These are phyloP conservation scores for Alternaria ventricosa DNA, from an alignment of 2,329 filamentous ascomycete genomes.

Conservation along the genomic window DNA sequence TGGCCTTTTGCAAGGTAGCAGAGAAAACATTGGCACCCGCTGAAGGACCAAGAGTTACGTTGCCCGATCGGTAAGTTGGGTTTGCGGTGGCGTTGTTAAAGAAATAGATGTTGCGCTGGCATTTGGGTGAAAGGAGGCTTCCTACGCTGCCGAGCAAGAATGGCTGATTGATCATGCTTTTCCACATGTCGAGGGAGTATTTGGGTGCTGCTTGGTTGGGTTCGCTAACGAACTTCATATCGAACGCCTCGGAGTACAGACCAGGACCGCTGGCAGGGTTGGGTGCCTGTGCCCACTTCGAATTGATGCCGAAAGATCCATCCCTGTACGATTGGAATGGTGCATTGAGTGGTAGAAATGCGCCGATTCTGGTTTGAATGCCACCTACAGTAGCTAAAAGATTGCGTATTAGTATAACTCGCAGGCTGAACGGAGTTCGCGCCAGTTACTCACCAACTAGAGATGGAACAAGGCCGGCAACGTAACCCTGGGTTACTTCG, in stretches of 20 bases:
- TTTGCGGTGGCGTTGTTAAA: conserved; percentile 15
- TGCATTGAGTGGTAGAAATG: conserved; percentile 6
- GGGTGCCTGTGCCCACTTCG: conserved; percentile 11
- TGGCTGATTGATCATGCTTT: conserved; percentile 15
- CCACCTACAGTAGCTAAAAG: conserved; percentile 8
- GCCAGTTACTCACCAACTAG: background rate
- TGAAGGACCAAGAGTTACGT: conserved; percentile 14
- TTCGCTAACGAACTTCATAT: conserved; percentile 14
- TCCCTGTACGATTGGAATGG: conserved; percentile 5
- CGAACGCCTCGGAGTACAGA: conserved; percentile 11
- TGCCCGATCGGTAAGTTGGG: conserved; percentile 9
- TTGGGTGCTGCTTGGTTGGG: background rate
- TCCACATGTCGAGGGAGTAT: conserved; percentile 7
- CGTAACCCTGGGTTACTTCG: conserved; percentile 1
- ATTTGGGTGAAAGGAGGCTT: conserved; percentile 1
- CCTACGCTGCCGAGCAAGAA: conserved; percentile 1
- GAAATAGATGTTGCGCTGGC: conserved; percentile 15
- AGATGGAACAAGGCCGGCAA: conserved; percentile 5
- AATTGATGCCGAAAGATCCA: conserved; percentile 6
- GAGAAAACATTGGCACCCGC: conserved; percentile 2
- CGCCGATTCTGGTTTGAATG: conserved; percentile 6
- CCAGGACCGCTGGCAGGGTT: conserved; percentile 10
- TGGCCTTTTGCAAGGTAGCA: conserved; percentile 6
- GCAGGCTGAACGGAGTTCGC: background rate
- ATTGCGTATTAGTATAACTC: background rate